Evolutionary conservation across 192 early-diverging fungal genomes (phyloP).

Genomic region (Geosiphon pyriformis): DNA sequence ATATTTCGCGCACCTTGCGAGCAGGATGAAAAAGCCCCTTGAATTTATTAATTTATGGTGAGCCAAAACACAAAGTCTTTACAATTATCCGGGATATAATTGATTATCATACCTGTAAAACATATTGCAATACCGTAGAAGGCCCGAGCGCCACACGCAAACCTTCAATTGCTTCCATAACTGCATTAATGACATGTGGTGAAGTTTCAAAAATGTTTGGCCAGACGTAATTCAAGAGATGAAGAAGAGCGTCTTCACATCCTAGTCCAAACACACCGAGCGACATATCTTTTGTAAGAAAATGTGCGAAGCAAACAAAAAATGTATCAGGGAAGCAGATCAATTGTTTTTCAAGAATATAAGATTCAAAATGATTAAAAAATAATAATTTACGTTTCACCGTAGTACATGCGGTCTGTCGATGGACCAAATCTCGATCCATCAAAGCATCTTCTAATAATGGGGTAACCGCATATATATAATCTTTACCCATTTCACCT

Average conservation of each 20-base stretch:
- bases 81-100: not conserved
- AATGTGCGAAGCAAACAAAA: not conserved
- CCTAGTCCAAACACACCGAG: conserved; percentile 88
- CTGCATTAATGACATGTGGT: conserved; percentile 97
- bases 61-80: not conserved
- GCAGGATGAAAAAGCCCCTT: conserved; percentile 98
- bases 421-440: conserved; percentile 96
- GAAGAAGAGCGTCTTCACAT: conserved; percentile 91
- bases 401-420: conserved; percentile 93
- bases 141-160: conserved; percentile 87
- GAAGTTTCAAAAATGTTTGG: conserved; percentile 97
- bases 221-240: conserved; percentile 95
- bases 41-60: too few species aligned
- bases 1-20: conserved; percentile 88
- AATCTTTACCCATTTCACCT: conserved; percentile 97
- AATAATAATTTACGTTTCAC: conserved; percentile 64
- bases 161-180: conserved; percentile 96
- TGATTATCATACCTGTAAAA: conserved; percentile 38
- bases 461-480: conserved; percentile 94
- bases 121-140: conserved; percentile 75
- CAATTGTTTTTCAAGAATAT: not conserved
- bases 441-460: conserved; percentile 94
- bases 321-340: not conserved
- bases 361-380: not conserved
- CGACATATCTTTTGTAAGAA: conserved; percentile 62